phyloP scores from a whole-genome alignment of 2,329 filamentous ascomycete species.

The Phialophora chinensis region DNA sequence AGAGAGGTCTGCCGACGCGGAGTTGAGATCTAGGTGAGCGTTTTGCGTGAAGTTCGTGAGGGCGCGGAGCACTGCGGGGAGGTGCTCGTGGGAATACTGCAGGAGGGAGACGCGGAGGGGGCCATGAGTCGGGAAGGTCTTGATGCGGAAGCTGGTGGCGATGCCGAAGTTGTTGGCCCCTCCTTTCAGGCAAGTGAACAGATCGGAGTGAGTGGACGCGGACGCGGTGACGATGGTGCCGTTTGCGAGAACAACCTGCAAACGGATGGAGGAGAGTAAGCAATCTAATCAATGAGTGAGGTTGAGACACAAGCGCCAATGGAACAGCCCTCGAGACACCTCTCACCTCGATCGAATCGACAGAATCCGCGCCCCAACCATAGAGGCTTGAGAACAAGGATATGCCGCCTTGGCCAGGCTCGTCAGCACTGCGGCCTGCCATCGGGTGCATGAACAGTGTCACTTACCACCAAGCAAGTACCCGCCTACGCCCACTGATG shows the following conservation, averaged over 20 bases:
- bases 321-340: too few species aligned
- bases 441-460: too few species aligned
- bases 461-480: conserved; percentile 4
- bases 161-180: conserved; percentile 10
- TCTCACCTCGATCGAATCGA: background rate
- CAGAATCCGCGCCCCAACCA: conserved; percentile 3
- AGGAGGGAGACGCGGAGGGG: background rate
- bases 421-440: background rate
- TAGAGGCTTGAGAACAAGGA: conserved; percentile 2
- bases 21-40: background rate
- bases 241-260: conserved; percentile 5
- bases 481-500: background rate
- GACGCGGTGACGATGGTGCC: background rate
- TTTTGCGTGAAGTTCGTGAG: background rate
- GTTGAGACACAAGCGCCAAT: background rate
- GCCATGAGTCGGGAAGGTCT: background rate
- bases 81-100: background rate
- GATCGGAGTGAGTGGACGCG: background rate
- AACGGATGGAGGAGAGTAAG: background rate
- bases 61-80: background rate
- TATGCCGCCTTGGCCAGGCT: background rate
- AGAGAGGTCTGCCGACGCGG: conserved; percentile 6
- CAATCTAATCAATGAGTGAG: background rate
- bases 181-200: conserved; percentile 5
- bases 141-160: conserved; percentile 1